Evolutionary conservation across 192 early-diverging fungal genomes (phyloP).

Genomic region (Phlyctochytrium bullatum): DNA sequence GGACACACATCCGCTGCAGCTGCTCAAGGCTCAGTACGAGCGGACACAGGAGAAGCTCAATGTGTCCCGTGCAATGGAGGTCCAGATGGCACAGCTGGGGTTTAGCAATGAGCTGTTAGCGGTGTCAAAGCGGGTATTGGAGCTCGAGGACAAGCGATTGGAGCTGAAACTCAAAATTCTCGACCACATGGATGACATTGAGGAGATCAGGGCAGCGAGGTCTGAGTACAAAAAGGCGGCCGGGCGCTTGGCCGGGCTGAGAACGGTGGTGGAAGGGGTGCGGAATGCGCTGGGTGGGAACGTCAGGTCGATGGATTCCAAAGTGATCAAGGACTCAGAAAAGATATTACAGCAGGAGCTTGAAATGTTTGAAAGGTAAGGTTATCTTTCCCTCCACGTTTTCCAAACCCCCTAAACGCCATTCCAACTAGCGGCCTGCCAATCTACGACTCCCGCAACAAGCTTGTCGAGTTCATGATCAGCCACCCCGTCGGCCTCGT

Average conservation of each 20-base stretch:
- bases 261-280: background rate
- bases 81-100: too few relatives aligned
- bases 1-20: too few relatives aligned
- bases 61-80: too few relatives aligned
- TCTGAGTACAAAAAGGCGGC: conserved; percentile 5
- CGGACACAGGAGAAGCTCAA: too few relatives aligned
- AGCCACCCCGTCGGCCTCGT: conserved; percentile 6
- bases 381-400: conserved; percentile 7
- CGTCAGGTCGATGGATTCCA: background rate
- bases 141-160: too few relatives aligned
- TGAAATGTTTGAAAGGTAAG: conserved; percentile 19
- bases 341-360: conserved; percentile 16
- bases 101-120: too few relatives aligned
- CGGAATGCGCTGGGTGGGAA: background rate
- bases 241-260: conserved; percentile 7
- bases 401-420: background rate
- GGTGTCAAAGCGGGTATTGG: too few relatives aligned
- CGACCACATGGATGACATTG: conserved; percentile 1
- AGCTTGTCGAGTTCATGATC: conserved; percentile 11
- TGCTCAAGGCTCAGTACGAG: too few relatives aligned
- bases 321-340: background rate
- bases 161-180: background rate
- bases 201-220: background rate
- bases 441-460: conserved; percentile 15
- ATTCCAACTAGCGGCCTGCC: conserved; percentile 16